Conservation (phyloP, 768 basidiomycete genomes). For the Amanita rubescens region DNA sequence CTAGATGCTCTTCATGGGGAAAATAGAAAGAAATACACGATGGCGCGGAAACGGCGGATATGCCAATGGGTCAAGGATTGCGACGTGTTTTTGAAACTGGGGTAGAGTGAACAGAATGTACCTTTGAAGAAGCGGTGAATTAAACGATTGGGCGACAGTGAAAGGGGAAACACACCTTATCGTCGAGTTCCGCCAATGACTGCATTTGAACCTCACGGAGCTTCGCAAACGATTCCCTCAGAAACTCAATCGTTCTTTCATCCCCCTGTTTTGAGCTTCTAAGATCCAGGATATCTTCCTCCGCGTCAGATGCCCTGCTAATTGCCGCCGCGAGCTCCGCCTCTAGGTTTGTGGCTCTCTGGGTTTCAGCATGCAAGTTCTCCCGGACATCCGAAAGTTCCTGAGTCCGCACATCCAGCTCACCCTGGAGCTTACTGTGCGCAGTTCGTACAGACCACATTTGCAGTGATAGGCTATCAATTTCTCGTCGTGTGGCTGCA, state of each 20-base stretch:
- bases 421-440: background rate
- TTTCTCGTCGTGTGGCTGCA: slow-evolving; percentile 7
- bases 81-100: slow-evolving; percentile 1
- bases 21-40: background rate
- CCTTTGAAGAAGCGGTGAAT: background rate
- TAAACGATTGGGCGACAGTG: slow-evolving; percentile 15
- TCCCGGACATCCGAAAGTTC: slow-evolving; percentile 11
- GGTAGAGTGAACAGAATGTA: background rate
- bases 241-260: slow-evolving; percentile 25
- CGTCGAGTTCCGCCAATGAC: slow-evolving; percentile 26
- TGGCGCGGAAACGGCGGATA: background rate
- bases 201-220: slow-evolving; percentile 27
- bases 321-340: slow-evolving; percentile 14
- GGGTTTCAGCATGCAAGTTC: slow-evolving; percentile 13
- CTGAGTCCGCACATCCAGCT: slow-evolving; percentile 3
- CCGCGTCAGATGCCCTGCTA: slow-evolving; percentile 18
- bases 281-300: slow-evolving; percentile 26
- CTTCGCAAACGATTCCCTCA: slow-evolving; percentile 24
- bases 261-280: slow-evolving; percentile 25
- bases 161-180: slow-evolving; percentile 26
- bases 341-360: slow-evolving; percentile 13
- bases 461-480: slow-evolving; percentile 9
- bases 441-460: slow-evolving; percentile 7
- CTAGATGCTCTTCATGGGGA: background rate
- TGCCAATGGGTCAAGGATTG: background rate